Evolutionary conservation across 1,139 yeast genomes (phyloP).

Genomic region (Meyerozyma athensensis): DNA sequence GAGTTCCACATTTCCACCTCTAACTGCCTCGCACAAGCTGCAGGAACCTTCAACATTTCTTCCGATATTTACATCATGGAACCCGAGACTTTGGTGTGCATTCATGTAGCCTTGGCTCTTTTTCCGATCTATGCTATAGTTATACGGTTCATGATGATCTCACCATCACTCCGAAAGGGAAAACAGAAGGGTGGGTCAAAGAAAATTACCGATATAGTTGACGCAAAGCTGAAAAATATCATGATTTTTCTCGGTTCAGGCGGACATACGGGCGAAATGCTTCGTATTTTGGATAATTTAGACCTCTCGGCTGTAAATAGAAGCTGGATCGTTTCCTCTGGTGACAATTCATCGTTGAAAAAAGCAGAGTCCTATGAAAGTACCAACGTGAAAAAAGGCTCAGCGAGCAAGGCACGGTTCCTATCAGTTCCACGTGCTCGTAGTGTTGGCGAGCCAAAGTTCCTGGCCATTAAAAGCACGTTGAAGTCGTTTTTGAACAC

Average conservation of each 20-base stretch:
- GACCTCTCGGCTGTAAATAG: constrained; percentile 24
- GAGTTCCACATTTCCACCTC: too few relatives aligned
- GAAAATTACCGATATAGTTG: constrained; percentile 6
- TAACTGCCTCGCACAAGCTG: too few relatives aligned
- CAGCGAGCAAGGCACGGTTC: constrained; percentile 18
- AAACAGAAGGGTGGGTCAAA: constrained; percentile 2
- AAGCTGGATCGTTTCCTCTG: constrained; percentile 48
- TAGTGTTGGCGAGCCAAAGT: constrained; percentile 59
- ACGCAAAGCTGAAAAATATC: constrained; percentile 20
- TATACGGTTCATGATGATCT: constrained; percentile 23
- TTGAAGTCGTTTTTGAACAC: constrained; percentile 33
- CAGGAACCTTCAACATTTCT: not conserved
- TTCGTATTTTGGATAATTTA: constrained; percentile 50
- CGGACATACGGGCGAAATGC: constrained; percentile 96
- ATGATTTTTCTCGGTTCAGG: constrained; percentile 74
- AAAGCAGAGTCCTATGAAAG: constrained; percentile 46
- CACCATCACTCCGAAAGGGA: constrained; percentile 21
- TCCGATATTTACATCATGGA: constrained; percentile 17
- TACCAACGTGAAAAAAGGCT: constrained; percentile 9
- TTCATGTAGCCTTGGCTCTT: constrained; percentile 18
- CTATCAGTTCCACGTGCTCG: constrained; percentile 67
- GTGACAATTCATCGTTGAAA: constrained; percentile 53
- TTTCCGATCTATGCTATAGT: constrained; percentile 22
- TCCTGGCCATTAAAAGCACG: constrained; percentile 52
- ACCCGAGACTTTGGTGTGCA: constrained; percentile 20